Evolutionary conservation across 805 yeast species (phyloP).

Genomic region (Candida sakaeoensis): DNA sequence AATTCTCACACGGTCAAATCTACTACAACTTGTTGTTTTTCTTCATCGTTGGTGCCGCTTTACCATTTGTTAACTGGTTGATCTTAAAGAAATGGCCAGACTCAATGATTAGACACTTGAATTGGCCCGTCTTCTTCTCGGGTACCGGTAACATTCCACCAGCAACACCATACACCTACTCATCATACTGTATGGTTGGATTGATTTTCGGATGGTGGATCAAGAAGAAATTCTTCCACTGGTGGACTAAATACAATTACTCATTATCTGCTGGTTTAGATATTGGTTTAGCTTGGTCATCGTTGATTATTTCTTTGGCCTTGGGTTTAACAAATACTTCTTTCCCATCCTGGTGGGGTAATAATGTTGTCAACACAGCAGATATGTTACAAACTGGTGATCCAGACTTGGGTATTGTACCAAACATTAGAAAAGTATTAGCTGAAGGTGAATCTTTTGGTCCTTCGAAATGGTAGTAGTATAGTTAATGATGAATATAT

Average conservation of each 20-base stretch:
- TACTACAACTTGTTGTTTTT: conserved; percentile 34
- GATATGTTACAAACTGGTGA: conserved; percentile 32
- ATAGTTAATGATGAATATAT: too few relatives aligned
- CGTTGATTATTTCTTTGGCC: conserved; percentile 35
- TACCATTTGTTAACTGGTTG: conserved; percentile 37
- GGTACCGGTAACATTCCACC: conserved; percentile 68
- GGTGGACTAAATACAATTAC: conserved; percentile 45
- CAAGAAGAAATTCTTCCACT: conserved; percentile 39
- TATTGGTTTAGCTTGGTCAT: conserved; percentile 40
- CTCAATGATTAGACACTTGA: conserved; percentile 25
- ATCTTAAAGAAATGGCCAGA: conserved; percentile 41
- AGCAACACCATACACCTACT: conserved; percentile 66
- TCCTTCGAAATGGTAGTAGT: conserved; percentile 43
- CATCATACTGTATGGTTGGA: conserved; percentile 44
- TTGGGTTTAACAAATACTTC: conserved; percentile 14
- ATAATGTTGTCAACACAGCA: conserved; percentile 37
- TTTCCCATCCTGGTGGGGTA: conserved; percentile 65
- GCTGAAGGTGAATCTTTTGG: conserved; percentile 45
- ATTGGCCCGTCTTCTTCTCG: conserved; percentile 41
- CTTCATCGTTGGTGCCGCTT: conserved; percentile 35
- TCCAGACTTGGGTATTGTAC: conserved; percentile 7
- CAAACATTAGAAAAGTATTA: conserved; percentile 26
- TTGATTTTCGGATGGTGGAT: conserved; percentile 33
- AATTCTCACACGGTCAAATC: conserved; percentile 18
- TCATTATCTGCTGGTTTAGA: conserved; percentile 44